Conservation (phyloP, 73 alveolate species). For the Durusdinium trenchii region DNA sequence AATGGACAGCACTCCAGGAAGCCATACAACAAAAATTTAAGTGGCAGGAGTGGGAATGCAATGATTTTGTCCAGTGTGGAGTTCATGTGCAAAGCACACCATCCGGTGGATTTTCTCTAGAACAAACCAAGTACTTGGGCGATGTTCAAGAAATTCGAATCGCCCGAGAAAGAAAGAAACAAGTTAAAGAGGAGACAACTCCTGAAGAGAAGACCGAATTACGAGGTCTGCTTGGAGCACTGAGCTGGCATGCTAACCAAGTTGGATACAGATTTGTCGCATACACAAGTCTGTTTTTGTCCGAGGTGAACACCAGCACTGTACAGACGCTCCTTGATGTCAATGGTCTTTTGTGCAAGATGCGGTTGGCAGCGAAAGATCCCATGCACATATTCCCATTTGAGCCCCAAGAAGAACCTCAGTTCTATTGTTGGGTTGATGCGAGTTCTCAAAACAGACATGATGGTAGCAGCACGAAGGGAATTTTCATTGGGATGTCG, state of each 20-base stretch:
- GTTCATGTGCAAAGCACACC: too few relatives aligned
- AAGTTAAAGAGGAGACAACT: neutral
- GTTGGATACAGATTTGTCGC: neutral
- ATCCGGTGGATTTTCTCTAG: too few relatives aligned
- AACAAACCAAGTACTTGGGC: too few relatives aligned
- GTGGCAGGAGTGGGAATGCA: neutral
- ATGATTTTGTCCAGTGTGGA: neutral
- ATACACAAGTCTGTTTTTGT: neutral
- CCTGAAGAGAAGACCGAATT: neutral
- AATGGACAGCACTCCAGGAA: neutral
- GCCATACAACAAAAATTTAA: neutral
- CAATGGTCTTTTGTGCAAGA: neutral
- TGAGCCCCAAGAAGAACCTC: neutral
- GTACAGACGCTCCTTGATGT: neutral
- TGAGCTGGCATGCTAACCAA: conserved; percentile 24
- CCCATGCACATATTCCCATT: neutral
- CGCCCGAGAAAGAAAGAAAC: too few relatives aligned
- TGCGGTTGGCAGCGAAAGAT: neutral
- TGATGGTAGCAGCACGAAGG: conserved; percentile 6
- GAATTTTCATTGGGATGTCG: conserved; percentile 13
- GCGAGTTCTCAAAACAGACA: conserved; percentile 1
- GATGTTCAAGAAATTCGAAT: too few relatives aligned
- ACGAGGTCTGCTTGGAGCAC: conserved; percentile 15
- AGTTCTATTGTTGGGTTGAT: neutral
- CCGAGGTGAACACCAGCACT: neutral